These are phyloP conservation scores for Quercus wislizeni DNA, from an alignment of 306 rosid genomes.

Conservation along the genomic window DNA sequence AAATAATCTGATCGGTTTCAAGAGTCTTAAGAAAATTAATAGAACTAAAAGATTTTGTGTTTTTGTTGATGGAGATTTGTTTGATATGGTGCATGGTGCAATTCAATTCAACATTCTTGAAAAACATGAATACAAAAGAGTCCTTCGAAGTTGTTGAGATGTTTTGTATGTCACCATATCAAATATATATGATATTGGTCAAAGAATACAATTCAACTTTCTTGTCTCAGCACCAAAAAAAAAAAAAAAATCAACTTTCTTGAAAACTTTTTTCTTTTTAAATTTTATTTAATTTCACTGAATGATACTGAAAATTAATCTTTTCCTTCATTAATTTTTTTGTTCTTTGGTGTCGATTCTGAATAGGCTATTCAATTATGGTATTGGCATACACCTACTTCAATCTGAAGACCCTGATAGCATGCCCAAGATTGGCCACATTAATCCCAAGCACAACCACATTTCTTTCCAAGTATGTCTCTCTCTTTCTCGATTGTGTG, in stretches of 20 bases:
- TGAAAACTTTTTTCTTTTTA: neutral
- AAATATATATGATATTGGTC: neutral
- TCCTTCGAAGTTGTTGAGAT: neutral
- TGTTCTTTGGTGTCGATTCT: conserved; percentile 6
- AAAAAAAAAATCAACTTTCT: neutral
- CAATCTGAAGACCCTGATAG: conserved; percentile 58
- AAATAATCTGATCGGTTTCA: neutral
- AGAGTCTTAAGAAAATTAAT: too few species aligned
- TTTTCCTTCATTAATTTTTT: neutral
- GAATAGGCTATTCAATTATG: conserved; percentile 67
- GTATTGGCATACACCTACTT: conserved; percentile 77
- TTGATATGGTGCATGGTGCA: too few species aligned
- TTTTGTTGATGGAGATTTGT: too few species aligned
- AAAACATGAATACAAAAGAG: neutral
- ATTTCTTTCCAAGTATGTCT: conserved; percentile 53
- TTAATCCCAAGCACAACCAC: conserved; percentile 72
- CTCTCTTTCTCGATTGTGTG: neutral
- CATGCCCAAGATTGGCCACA: conserved; percentile 39
- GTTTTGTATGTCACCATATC: neutral
- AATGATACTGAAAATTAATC: neutral
- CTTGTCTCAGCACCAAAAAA: too few species aligned
- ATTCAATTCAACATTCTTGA: too few species aligned
- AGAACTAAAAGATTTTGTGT: too few species aligned
- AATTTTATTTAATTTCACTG: neutral
- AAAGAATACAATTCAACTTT: neutral